Conservation (phyloP, 78 protist species). For the Cavenderia fasciculata region DNA sequence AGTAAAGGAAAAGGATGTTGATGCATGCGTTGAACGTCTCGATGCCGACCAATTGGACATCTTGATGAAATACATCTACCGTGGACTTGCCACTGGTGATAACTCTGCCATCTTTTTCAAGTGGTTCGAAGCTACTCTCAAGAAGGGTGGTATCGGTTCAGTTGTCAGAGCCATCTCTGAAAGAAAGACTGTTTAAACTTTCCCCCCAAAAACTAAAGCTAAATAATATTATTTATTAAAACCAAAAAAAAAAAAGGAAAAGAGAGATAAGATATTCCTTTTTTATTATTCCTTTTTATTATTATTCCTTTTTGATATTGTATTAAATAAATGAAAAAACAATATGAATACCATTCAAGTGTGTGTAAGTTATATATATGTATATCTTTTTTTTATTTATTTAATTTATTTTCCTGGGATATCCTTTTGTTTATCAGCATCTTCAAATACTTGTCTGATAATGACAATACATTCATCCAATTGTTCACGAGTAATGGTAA, state of each 20-base stretch:
- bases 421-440: slow-evolving; percentile 4
- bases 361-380: too few species aligned
- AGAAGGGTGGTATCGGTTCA: slow-evolving; percentile 83
- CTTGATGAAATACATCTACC: slow-evolving; percentile 85
- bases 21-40: slow-evolving; percentile 48
- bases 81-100: slow-evolving; percentile 69
- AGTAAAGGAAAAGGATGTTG: slow-evolving; percentile 77
- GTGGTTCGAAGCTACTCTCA: slow-evolving; percentile 81
- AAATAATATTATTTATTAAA: too few species aligned
- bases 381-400: too few species aligned
- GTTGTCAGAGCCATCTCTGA: slow-evolving; percentile 80
- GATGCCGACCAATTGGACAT: slow-evolving; percentile 76
- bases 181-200: slow-evolving; percentile 70
- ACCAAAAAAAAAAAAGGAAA: too few species aligned
- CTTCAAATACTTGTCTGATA: slow-evolving; percentile 62
- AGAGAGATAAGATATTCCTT: too few species aligned
- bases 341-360: too few species aligned
- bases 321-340: too few species aligned
- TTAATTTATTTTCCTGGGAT: slow-evolving; percentile 19
- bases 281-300: too few species aligned
- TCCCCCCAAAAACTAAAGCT: too few species aligned
- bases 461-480: slow-evolving; percentile 78
- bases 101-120: slow-evolving; percentile 76
- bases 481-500: slow-evolving; percentile 87
- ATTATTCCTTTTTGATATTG: too few species aligned